Conservation (phyloP, 306 rosid species). For the cucumber (Cucumis sativus) region Cucumber_9930_V3 NC_026661.2:21503001-21503500, state of each 20-base stretch:
- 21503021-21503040: slow-evolving; percentile 22
- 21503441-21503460: too few relatives aligned
- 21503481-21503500: too few relatives aligned
- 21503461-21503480: too few relatives aligned
- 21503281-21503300: too few relatives aligned
- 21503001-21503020: neutral
- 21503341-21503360: too few relatives aligned
- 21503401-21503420: too few relatives aligned
- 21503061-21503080: slow-evolving; percentile 23
- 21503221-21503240: slow-evolving; percentile 33
- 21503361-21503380: too few relatives aligned
- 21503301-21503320: too few relatives aligned
- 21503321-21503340: too few relatives aligned
- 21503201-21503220: slow-evolving; percentile 15
- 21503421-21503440: too few relatives aligned
- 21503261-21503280: neutral
- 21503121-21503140: slow-evolving; percentile 32
- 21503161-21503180: slow-evolving; percentile 20
- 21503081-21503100: slow-evolving; percentile 21
- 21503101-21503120: slow-evolving; percentile 13
- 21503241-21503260: slow-evolving; percentile 19
- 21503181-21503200: neutral
- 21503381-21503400: too few relatives aligned
- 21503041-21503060: slow-evolving; percentile 27
- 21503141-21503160: slow-evolving; percentile 27